Evolutionary conservation across 805 yeast genomes (phyloP).

Genomic region (Wickerhamiella kurtzmanii): DNA sequence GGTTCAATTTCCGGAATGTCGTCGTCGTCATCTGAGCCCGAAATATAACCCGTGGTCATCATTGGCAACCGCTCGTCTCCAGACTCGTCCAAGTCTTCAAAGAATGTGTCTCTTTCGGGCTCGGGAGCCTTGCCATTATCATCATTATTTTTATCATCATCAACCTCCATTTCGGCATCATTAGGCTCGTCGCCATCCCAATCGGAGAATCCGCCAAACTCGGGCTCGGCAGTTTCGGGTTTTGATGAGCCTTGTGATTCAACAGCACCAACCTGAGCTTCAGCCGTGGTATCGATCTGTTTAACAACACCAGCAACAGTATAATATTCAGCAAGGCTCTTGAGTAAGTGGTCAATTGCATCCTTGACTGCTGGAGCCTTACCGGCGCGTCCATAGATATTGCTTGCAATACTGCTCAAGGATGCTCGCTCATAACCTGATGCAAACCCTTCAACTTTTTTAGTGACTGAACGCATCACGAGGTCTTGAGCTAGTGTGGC

Average conservation of each 20-base stretch:
- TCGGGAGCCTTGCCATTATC: slow-evolving; percentile 30
- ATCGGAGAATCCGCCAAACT: not conserved
- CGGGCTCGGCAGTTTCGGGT: too few species aligned
- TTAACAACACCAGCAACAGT: slow-evolving; percentile 5
- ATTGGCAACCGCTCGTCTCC: slow-evolving; percentile 25
- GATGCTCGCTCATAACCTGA: slow-evolving; percentile 8
- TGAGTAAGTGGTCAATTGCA: slow-evolving; percentile 8
- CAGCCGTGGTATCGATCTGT: not conserved
- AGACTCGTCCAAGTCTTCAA: slow-evolving; percentile 22
- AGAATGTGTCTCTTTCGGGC: slow-evolving; percentile 32
- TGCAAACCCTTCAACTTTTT: slow-evolving; percentile 2
- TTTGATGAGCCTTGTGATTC: too few species aligned
- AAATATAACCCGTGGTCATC: slow-evolving; percentile 50
- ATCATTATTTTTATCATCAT: slow-evolving; percentile 4
- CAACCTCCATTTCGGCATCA: slow-evolving; percentile 16
- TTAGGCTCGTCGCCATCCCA: slow-evolving; percentile 12
- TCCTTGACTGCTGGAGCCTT: slow-evolving; percentile 20
- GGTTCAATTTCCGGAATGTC: slow-evolving; percentile 15
- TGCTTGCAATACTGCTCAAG: slow-evolving; percentile 19
- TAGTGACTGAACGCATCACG: slow-evolving; percentile 8
- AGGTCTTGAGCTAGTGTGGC: slow-evolving; percentile 12
- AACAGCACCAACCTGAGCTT: too few species aligned
- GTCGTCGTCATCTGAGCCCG: slow-evolving; percentile 56
- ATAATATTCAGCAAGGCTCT: slow-evolving; percentile 6
- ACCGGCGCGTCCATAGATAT: slow-evolving; percentile 29